Base-by-base conservation (phyloP, 129 eudicot genomes). In the Deinandra increscens region DNA sequence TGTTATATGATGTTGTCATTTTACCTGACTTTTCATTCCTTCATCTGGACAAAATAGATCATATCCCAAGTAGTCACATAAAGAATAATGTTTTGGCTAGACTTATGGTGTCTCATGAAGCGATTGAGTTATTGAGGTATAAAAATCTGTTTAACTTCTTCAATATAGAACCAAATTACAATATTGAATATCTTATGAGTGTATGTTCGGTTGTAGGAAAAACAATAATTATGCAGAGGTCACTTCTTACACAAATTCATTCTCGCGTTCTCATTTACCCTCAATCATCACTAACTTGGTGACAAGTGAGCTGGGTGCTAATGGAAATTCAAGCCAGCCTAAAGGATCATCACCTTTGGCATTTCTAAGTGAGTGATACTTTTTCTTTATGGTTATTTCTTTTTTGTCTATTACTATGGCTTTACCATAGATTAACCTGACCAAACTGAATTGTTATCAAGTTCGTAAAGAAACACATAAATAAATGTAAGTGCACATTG, bases 1-100 rank as follows among this genome's bases (percentile, higher is more conserved):
- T 82, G 11, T 60, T 91, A 60, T 88, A 81, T 44, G 96, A 88
- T 78, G 86, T 80, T 63, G 73, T 84, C 29, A 76, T 88, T 74
- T 74, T 84, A 64, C 88, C 82, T 19, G 86, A 91, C 45, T 91
- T 87, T 78, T 78, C 85, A 41, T 91, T 88, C 80, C 91, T 88
- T 36, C 66, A 55, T 56, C 78, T 78, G 15, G 87, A 81, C 33
- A 78, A 79, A 70, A 7, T 81, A 71, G 64, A 50, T 62, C 83
- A 80, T 68, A 80, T 81, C 34, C 77, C 81, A 18, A 48, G 46
- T 37, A 83, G 66, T 70, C 88, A 79, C 63, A 56, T 79, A 39
- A 84, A 81, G 68, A 69, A 74, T 43, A 74, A 85, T 26, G 41
- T 80, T 26, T 49, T 88, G 15, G 74, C 87, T 20, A 88, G 87